Conservation (phyloP, 2,329 filamentous ascomycete genomes). For the Chrysosporium keratinophilum region DNA sequence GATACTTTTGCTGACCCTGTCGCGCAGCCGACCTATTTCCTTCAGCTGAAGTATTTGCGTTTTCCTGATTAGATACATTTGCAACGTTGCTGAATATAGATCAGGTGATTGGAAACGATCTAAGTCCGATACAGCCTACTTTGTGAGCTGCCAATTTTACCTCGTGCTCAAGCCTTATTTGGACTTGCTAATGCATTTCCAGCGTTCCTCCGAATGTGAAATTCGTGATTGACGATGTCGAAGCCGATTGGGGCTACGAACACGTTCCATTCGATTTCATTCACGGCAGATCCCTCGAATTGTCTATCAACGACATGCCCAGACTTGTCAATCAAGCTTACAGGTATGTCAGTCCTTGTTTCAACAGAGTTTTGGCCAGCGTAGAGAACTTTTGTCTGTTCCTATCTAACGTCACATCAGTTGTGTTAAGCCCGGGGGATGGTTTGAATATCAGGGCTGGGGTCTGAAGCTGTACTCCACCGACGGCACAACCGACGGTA, state of each 20-base stretch:
- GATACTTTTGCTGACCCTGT: not conserved
- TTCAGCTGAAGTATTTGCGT: conserved; percentile 17
- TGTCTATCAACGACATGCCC: conserved; percentile 49
- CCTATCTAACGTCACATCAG: not conserved
- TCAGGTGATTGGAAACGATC: conserved; percentile 24
- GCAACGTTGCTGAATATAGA: not conserved
- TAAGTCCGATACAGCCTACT: conserved; percentile 19
- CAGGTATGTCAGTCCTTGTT: conserved; percentile 28
- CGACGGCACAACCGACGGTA: conserved; percentile 20
- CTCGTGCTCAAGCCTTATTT: not conserved
- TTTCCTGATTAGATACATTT: not conserved
- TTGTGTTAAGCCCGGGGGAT: conserved; percentile 32
- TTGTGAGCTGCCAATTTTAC: conserved; percentile 17
- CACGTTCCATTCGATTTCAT: conserved; percentile 50
- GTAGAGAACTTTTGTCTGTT: not conserved
- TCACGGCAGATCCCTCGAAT: conserved; percentile 48
- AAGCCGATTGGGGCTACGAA: conserved; percentile 47
- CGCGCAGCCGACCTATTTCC: conserved; percentile 22
- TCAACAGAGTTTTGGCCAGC: no score
- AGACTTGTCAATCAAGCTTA: conserved; percentile 39
- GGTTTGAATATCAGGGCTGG: conserved; percentile 33
- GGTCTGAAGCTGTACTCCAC: conserved; percentile 24
- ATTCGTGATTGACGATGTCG: conserved; percentile 50
- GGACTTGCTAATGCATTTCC: not conserved
- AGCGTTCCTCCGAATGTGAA: conserved; percentile 46